Evolutionary conservation across 2,329 filamentous ascomycete genomes (phyloP).

Genomic region (Lachnellula hyalina): DNA sequence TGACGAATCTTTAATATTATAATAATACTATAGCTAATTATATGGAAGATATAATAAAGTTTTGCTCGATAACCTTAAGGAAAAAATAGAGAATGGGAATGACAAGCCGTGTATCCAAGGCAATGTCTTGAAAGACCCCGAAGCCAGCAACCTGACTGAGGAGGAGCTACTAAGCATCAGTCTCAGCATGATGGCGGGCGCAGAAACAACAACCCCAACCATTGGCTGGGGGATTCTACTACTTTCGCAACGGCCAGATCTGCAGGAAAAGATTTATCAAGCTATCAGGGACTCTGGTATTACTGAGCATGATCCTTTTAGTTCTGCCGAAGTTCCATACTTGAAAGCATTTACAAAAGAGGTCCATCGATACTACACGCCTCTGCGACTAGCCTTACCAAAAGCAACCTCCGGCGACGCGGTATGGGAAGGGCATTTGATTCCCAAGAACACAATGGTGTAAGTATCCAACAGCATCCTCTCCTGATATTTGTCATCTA

Average conservation of each 20-base stretch:
- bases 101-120: constrained; percentile 60
- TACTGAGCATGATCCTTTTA: constrained; percentile 56
- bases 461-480: no score
- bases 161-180: constrained; percentile 60
- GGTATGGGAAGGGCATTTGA: constrained; percentile 46
- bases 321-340: constrained; percentile 59
- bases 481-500: no score
- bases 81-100: constrained; percentile 51
- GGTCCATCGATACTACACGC: constrained; percentile 57
- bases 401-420: constrained; percentile 55
- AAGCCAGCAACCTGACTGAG: constrained; percentile 54
- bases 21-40: no score
- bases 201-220: constrained; percentile 10
- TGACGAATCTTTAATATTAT: no score
- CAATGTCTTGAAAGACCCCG: constrained; percentile 57
- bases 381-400: constrained; percentile 60
- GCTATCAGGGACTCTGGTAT: constrained; percentile 48
- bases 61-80: constrained; percentile 53
- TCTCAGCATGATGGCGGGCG: constrained; percentile 51
- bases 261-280: constrained; percentile 51
- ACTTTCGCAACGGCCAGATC: constrained; percentile 39
- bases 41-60: constrained; percentile 42
- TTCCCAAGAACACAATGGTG: constrained; percentile 55
- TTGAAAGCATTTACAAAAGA: constrained; percentile 61
- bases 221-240: constrained; percentile 18